Base-by-base conservation (phyloP, 73 alveolate species). In the Symbiodinium natans region DNA sequence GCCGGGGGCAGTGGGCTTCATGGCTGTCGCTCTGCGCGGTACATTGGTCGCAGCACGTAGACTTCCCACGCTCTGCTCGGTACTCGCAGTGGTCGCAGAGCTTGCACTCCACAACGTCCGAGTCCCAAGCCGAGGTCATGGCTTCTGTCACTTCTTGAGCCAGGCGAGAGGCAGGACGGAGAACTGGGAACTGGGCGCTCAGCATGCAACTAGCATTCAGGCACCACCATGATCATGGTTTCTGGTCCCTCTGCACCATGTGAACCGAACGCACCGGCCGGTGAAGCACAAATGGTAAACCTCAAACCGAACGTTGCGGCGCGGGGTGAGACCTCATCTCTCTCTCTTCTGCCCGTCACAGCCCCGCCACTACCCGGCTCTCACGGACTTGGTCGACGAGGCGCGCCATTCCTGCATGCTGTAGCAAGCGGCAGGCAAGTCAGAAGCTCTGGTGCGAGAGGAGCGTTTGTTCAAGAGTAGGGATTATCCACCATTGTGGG, bases 111-210 rank as follows among this genome's bases (percentile, higher is more conserved):
- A 40, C 80, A 27, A 86, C 42, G 59, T 48, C 82, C 40, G 93
- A 86, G 34, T 86, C 93, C 83, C 39, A 42, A 34, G 93, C 93
- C 31, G 43, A 74, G 33, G 42, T 86, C 93, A 86, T 86, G 82
- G 93, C 63, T 63, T 63, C 80, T 63, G 80, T n/a, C 29, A 8
- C 36, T 23, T n/a, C 33, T 56, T 63, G 80, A 63, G 80, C 80
- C 80, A 9, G 80, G 36, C 80, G 19, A 46, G 21, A 46, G 59
- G 21, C 6, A 46, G 59, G 13, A 46, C 59, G 13, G 59, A 13
- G 21, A 6, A 9, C 6, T 46, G 59, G 6, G 21, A 13, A 46
- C 13, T 46, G 59, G 59, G 13, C 59, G 59, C 59, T 46, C 59
- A 46, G 59, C 59, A 46, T 46, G 13, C 59, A 6, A 46, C 59